Evolutionary conservation across 345 rosid species (phyloP), one percentile per base, ranked within the genome.

Genomic region (Melaleuca alternifolia): DNA sequence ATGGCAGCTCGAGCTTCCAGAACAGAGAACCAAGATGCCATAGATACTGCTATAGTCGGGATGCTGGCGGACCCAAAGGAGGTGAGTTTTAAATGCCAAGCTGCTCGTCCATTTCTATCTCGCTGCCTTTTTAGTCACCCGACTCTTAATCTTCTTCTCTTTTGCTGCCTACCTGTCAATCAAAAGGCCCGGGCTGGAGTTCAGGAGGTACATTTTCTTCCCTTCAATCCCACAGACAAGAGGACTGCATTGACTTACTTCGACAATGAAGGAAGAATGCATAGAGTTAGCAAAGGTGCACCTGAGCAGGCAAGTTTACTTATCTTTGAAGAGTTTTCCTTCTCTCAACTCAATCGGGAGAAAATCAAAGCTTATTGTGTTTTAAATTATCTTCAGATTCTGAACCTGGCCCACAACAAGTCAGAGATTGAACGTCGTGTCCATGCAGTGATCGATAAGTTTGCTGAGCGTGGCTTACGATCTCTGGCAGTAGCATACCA

Each of bases 1-100:
- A 97, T 97, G 99, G 99, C 99, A 50, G 99, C 99, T 90, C 94
- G 89, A 91, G 99, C 99, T 53, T 97, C 99, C 24, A 93, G 99
- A 90, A 91, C 85, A 26, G 99, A 97, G 88, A 97, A 97, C 86
- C 99, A 97, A 88, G 99, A 97, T 91, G 99, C 99, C 53, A 96
- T 97, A 85, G 99, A 96, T 92, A 46, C 96, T 91, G 99, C 99
- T 83, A 95, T 96, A 86, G 99, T 97, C 83, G 98, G 98, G 86
- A 95, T 92, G 97, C 93, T 97, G 87, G 99, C 99, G 85, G 99
- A 97, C 90, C 99, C 99, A 18, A 97, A 95, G 91, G 99, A 97
- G 98, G 99, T 95, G 81, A 88, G 44, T 16, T 84, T 16, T 37
- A 71, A 9, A 71, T 10, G 81, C 33, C 26, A 18, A 71, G 65